Evolutionary conservation across 2,329 filamentous ascomycete species (phyloP), one percentile per base, ranked within the genome.

Genomic region (Pseudogymnoascus sp.): DNA sequence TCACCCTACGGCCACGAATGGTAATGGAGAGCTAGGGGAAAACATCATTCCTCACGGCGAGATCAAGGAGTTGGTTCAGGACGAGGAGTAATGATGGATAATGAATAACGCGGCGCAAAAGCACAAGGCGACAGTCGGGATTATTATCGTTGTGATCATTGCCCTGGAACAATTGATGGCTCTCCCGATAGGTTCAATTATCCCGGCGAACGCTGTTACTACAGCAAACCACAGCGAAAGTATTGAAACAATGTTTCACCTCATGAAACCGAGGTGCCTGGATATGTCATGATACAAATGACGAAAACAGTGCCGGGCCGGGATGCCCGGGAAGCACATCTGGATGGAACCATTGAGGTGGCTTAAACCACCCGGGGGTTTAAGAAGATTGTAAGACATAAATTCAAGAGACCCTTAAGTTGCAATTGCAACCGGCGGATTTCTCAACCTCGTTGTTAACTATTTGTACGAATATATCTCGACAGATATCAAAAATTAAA

Each of bases 61-160:
- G 72, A 87, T 87, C 63, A 87, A 87, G 72, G 85, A 88, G 73
- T 71, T 87, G 68, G 83, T 87, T 3, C 84, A 87, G 72, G 85
- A 87, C 67, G 83, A 87, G 69, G 73, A 75, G 33, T 75, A 64
- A 68, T 37, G 33, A 60, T 55, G 49, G 28, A 55, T 55, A 52
- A 49, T 38, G 5, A 45, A 41, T 55, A n/a, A 35, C 35, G 49
- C 28, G 9, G 28, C 25, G 28, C n/a, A 35, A 55, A 33, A 55
- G 28, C 49, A 11, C 49, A 14, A 52, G 16, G 16, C 28, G 25
- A 18, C 45, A 1, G 28, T 4, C 28, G 21, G 18, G 41, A 18
- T 31, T 21, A 33, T 55, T 55, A 35, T 55, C 49, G 28, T 33
- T 7, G 16, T 55, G 25, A 31, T 18, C 28, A 55, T 33, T 55